Evolutionary conservation across 257 asterid genomes (phyloP).

Genomic region (Nemophila menziesii): DNA sequence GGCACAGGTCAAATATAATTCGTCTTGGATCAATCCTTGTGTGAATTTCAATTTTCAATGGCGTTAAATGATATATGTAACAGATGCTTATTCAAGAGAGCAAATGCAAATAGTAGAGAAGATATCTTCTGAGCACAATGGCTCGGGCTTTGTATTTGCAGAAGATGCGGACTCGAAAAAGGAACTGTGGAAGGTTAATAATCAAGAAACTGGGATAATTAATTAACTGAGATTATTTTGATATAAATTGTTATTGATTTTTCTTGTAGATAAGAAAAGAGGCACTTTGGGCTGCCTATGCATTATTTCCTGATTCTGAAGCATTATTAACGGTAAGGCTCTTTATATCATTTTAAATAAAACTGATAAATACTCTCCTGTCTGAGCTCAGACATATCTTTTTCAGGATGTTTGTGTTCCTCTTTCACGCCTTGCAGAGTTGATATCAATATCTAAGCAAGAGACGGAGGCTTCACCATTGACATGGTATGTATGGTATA

Average conservation of each 20-base stretch:
- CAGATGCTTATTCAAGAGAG: constrained; percentile 86
- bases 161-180: constrained; percentile 79
- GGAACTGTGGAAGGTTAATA: constrained; percentile 93
- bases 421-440: constrained; percentile 70
- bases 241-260: constrained; percentile 2
- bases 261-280: constrained; percentile 81
- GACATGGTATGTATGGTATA: too few relatives aligned
- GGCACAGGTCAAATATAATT: constrained; percentile 99
- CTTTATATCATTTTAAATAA: too few relatives aligned
- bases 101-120: constrained; percentile 79
- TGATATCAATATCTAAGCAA: constrained; percentile 71
- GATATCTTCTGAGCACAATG: constrained; percentile 77
- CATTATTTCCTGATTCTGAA: constrained; percentile 71
- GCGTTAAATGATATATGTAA: constrained; percentile 16
- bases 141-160: constrained; percentile 82
- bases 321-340: constrained; percentile 90
- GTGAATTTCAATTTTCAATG: too few relatives aligned
- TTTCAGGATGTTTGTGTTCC: constrained; percentile 94
- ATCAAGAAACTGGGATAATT: too few relatives aligned
- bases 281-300: constrained; percentile 98
- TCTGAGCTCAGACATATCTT: too few relatives aligned
- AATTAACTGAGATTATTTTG: too few relatives aligned
- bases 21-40: too few relatives aligned
- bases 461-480: constrained; percentile 68
- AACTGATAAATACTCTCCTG: too few relatives aligned